Evolutionary conservation across 1,139 yeast species (phyloP), one percentile per base, ranked within the genome.

Genomic region (Debaryomyces fabryi): DNA sequence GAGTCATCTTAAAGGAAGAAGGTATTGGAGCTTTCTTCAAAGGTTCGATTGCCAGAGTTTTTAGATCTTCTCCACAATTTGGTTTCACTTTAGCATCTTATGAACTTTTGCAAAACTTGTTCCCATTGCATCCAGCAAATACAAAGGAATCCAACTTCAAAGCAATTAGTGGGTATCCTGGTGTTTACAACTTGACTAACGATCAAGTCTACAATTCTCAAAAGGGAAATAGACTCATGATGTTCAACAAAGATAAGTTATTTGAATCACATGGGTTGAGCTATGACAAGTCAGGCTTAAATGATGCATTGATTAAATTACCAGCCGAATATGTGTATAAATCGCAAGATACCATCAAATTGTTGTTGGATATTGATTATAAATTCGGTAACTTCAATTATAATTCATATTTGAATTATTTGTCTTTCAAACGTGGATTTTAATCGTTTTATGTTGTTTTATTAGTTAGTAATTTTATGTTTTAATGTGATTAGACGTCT

Each of bases 71-170:
- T 2, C 99, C 99, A 16, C 99, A 93, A 70, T 93, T 93, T 67
- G 99, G 98, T 49, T 92, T 93, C 71, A 93, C 99, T 10, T 80
- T 93, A 60, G 99, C 98, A 12, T 93, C 97, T 25, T 93, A 93
- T 69, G 99, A 93, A 69, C 69, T 93, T 43, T 85, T 93, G 67
- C 79, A 76, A 58, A 73, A 60, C 51, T 56, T 74, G 54, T 68
- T 69, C 72, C 80, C 80, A 45, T 71, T 76, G 54, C 71, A 71
- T 55, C 80, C 79, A 46, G 78, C 80, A 48, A 63, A 70, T 52
- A 73, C 79, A 44, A 71, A 67, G 49, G 76, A 73, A 49, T 74
- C 79, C 29, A 74, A 71, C 56, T 76, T 74, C 58, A 75, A 74
- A 56, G 71, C 78, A 37, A 68, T 73, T 46, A 65, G 72, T 48